Evolutionary conservation across 208 protist genomes (phyloP).

Genomic region (Zelonia costaricensis): DNA sequence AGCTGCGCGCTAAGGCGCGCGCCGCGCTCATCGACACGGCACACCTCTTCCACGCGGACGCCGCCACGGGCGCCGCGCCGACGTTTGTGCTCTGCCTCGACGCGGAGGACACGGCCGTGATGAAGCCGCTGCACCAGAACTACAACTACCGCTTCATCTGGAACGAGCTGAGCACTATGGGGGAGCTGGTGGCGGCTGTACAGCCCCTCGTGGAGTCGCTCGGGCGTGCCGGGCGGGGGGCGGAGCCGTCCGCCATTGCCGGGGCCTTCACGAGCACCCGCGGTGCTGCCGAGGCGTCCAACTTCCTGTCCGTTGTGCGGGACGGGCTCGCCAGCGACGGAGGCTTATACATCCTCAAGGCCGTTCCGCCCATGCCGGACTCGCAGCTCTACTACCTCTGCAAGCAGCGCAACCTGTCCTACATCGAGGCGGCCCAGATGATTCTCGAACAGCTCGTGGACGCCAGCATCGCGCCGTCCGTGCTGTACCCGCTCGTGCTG

Average conservation of each 20-base stretch:
- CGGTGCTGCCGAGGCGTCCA: conserved; percentile 30
- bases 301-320: conserved; percentile 73
- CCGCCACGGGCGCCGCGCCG: neutral
- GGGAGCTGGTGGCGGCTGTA: conserved; percentile 39
- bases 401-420: conserved; percentile 45
- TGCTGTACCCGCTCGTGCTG: conserved; percentile 55
- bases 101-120: conserved; percentile 29
- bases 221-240: conserved; percentile 1
- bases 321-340: conserved; percentile 80
- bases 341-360: conserved; percentile 75
- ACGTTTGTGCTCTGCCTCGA: conserved; percentile 58
- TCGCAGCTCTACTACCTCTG: conserved; percentile 67
- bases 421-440: conserved; percentile 67
- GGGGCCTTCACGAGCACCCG: conserved; percentile 68
- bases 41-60: conserved; percentile 8
- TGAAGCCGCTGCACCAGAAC: conserved; percentile 30
- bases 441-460: conserved; percentile 85
- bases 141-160: conserved; percentile 70
- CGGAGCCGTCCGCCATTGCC: neutral
- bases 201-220: conserved; percentile 16
- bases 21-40: conserved; percentile 24
- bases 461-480: conserved; percentile 42
- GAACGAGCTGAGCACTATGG: conserved; percentile 39
- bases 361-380: conserved; percentile 57
- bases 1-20: conserved; percentile 31